Conservation (phyloP, 2,329 filamentous ascomycete species). For the Beauveria asiatica region DNA sequence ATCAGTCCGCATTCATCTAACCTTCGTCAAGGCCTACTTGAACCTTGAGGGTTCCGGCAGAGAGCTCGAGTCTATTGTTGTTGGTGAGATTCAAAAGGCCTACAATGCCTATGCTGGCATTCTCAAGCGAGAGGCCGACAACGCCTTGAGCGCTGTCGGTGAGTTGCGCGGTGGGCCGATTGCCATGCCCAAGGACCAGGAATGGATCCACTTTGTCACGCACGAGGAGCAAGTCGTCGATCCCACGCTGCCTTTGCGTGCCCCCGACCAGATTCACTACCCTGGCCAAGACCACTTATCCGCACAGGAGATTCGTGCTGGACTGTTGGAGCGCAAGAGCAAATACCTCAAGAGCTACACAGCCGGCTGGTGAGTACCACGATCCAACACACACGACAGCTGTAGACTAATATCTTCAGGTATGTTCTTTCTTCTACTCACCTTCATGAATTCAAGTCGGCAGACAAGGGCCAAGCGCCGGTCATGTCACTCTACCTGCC, state of each 20-base stretch:
- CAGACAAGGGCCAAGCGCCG: slow-evolving; percentile 81
- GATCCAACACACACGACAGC: not conserved
- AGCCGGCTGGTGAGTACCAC: slow-evolving; percentile 67
- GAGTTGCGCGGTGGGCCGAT: slow-evolving; percentile 78
- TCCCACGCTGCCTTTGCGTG: slow-evolving; percentile 68
- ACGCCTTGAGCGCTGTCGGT: slow-evolving; percentile 68
- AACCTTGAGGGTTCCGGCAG: slow-evolving; percentile 91
- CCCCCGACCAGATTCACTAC: slow-evolving; percentile 77
- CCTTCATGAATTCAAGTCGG: slow-evolving; percentile 98
- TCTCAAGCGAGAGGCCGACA: slow-evolving; percentile 81
- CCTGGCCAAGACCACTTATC: slow-evolving; percentile 81
- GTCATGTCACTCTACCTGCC: slow-evolving; percentile 94
- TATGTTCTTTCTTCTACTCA: slow-evolving; percentile 95
- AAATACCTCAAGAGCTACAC: slow-evolving; percentile 98
- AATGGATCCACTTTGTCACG: slow-evolving; percentile 79
- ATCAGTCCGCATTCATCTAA: slow-evolving; percentile 12
- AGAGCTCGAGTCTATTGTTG: slow-evolving; percentile 91
- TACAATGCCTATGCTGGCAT: slow-evolving; percentile 92
- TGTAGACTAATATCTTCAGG: slow-evolving; percentile 38
- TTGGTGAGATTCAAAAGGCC: slow-evolving; percentile 95
- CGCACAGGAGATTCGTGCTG: slow-evolving; percentile 75
- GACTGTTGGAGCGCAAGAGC: slow-evolving; percentile 92
- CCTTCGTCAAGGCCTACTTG: slow-evolving; percentile 62
- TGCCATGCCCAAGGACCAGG: slow-evolving; percentile 86
- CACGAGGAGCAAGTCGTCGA: slow-evolving; percentile 81